Evolutionary conservation across 2,329 filamentous ascomycete species (phyloP).

Genomic region (Bisporella sp.): DNA sequence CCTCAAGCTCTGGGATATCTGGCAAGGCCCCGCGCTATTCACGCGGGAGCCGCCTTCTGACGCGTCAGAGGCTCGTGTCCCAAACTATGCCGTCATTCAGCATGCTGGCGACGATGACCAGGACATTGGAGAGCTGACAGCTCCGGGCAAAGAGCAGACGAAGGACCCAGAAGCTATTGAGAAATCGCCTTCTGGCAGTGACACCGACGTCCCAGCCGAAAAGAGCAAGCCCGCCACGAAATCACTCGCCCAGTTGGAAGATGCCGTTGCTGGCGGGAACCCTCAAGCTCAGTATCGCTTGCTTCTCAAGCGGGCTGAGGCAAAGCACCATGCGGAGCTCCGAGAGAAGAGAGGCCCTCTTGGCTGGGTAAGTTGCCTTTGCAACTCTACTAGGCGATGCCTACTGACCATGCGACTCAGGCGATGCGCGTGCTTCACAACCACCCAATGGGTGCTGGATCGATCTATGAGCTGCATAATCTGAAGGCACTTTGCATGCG

Average conservation of each 20-base stretch:
- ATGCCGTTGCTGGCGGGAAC: slow-evolving; percentile 31
- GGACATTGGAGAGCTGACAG: slow-evolving; percentile 25
- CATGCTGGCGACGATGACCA: slow-evolving; percentile 44
- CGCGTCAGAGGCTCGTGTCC: slow-evolving; percentile 50
- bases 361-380: slow-evolving; percentile 50
- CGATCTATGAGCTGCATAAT: slow-evolving; percentile 70
- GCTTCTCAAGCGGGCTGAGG: slow-evolving; percentile 49
- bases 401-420: too few relatives aligned
- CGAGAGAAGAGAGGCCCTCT: slow-evolving; percentile 57
- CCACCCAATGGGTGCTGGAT: slow-evolving; percentile 65
- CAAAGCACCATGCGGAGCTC: slow-evolving; percentile 56
- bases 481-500: slow-evolving; percentile 56
- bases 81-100: slow-evolving; percentile 73
- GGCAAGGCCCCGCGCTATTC: slow-evolving; percentile 58
- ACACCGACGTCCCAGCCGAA: slow-evolving; percentile 2
- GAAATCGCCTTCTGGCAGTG: slow-evolving; percentile 10
- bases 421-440: slow-evolving; percentile 67
- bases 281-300: slow-evolving; percentile 55
- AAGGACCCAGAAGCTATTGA: too few relatives aligned
- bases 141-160: slow-evolving; percentile 16
- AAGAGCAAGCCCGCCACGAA: not conserved
- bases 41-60: slow-evolving; percentile 44
- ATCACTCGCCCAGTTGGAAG: not conserved
- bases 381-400: too few relatives aligned
- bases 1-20: slow-evolving; percentile 55